Evolutionary conservation across 306 rosid genomes (phyloP), one percentile per base, ranked within the genome.

Genomic region (Arachis stenosperma): DNA sequence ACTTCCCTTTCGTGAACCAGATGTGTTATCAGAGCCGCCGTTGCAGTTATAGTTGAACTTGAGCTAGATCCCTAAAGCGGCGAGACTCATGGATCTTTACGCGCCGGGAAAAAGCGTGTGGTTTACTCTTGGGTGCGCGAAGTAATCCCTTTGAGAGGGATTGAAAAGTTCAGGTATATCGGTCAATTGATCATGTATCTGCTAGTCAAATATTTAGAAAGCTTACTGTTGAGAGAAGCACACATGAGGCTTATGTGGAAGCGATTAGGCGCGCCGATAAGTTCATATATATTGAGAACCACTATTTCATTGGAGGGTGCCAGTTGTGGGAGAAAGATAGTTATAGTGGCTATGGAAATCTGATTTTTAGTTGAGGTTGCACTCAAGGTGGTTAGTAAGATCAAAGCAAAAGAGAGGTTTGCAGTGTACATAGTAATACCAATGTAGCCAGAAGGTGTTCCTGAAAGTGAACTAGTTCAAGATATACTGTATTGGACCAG

Each of bases 361-460:
- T 91, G 85, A 91, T 15, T 94, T 65, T 95, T 97, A 0, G 69
- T 91, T 48, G 99, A 94, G 84, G 89, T 94, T 67, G 95, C 96
- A 46, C 93, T 94, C 10, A 94, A 91, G 67, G 89, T 94, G 68
- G 90, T 78, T 3, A 79, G 69, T 29, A 91, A 94, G 87, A 94
- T 94, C n/a, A 94, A 77, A 66, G 90, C 90, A 65, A 85, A 81
- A 78, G 87, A 94, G 87, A 85, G 95, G 2, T 94, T 94, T 75
- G 84, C 91, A 42, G 99, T 81, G 75, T 94, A 94, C 33, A 78
- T 94, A 55, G 89, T 94, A 36, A 91, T 94, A 11, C 99, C 99
- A 39, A 91, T 94, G 99, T 94, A 97, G 97, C 99, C 99, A 8
- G 97, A 94, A 86, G 97, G 99, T 30, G 75, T 68, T 11, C 89